phyloP scores from a whole-genome alignment of 345 rosid genomes.

The Nephelium lappaceum region DNA sequence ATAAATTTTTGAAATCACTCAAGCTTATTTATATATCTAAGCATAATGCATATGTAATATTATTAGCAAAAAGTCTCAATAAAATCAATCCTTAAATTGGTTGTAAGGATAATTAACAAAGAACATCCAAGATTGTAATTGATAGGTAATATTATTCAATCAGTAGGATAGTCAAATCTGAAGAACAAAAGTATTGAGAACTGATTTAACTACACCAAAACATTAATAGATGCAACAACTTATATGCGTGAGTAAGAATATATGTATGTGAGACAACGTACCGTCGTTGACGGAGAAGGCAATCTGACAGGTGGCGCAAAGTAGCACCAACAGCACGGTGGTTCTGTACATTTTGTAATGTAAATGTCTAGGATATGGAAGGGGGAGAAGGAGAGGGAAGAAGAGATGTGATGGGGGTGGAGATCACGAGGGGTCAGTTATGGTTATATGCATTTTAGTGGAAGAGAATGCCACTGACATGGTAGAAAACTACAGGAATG shows the following conservation, averaged over 20 bases:
- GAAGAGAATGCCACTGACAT: slow-evolving; percentile 34
- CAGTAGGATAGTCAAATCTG: too few species aligned
- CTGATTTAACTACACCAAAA: too few species aligned
- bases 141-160: too few species aligned
- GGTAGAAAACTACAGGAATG: slow-evolving; percentile 30
- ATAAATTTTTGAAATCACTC: too few species aligned
- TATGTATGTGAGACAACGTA: slow-evolving; percentile 23
- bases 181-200: neutral
- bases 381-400: neutral
- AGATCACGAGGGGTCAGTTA: neutral
- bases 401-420: neutral
- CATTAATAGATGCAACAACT: neutral
- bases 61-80: neutral
- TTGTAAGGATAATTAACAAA: too few species aligned
- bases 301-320: slow-evolving; percentile 35
- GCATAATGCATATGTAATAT: too few species aligned
- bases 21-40: too few species aligned
- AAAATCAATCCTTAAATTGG: too few species aligned
- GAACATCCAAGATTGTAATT: too few species aligned
- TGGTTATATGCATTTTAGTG: slow-evolving; percentile 34
- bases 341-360: slow-evolving; percentile 45
- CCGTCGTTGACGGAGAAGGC: slow-evolving; percentile 47
- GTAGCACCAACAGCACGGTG: slow-evolving; percentile 35
- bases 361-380: neutral
- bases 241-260: neutral